Evolutionary conservation across 2,329 filamentous ascomycete genomes (phyloP), one percentile per base, ranked within the genome.

Genomic region (Claviceps monticola): DNA sequence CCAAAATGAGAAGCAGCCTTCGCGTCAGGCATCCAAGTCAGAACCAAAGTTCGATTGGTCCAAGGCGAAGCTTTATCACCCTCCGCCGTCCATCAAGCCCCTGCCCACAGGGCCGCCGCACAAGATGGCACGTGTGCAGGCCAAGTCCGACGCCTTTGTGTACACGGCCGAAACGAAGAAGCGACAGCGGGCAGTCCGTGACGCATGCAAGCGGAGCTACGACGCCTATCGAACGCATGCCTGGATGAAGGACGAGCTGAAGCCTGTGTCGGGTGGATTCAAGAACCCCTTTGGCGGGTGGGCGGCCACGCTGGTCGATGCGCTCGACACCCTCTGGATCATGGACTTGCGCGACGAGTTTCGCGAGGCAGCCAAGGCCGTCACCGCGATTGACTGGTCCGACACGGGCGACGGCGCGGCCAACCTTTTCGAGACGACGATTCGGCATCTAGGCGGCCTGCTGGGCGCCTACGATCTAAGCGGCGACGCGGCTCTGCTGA

Each of bases 241-340:
- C 2, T 80, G 76, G 75, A 61, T 73, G 55, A 67, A 68, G 29
- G 76, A 80, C 55, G 77, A 79, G 62, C 61, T 80, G 16, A 61
- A 63, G 49, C 76, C 76, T 5, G 62, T 79, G 3, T 68, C 69
- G 19, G 74, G 71, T 29, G 59, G 62, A 5, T 68, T 62, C 11
- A 74, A 70, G 54, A 71, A 75, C 52, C 65, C 66, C 1, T 78
- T 78, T 60, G 74, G 75, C 3, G 73, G 74, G 26, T 80, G 76
- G 72, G 78, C 72, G 1, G 79, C 78, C 9, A 80, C 79, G 0
- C 62, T 83, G 46, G 74, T 84, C 37, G 80, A 84, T 59, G 67
- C 73, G 0, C 65, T 84, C 44, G 79, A 83, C 53, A 80, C 79
- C 0, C 70, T 84, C 2, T 77, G 74, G 71, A 82, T 84, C 47